Base-by-base conservation (phyloP, 179 eudicot genomes). In the Beta macrorhiza region DNA sequence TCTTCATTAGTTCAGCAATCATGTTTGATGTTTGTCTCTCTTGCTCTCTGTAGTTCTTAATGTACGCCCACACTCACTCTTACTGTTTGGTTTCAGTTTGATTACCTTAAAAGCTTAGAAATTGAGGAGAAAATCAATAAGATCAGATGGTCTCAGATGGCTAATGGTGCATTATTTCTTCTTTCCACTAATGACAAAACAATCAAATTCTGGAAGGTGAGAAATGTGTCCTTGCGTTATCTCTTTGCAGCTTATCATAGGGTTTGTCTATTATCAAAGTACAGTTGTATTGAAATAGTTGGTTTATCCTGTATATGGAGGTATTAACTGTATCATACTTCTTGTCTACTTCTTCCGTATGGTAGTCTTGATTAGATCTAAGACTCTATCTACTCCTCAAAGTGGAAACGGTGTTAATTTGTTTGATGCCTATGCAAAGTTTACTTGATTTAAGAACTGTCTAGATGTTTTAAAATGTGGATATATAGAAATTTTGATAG, bases 91-190 rank as follows among this genome's bases (percentile, higher is more conserved):
- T 59, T 81, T 79, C 94, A 93, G 97, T 93, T 89, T 86, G 97
- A 92, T 87, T 92, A 92, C 81, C 91, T 91, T 75, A 92, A 92
- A 89, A 92, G 97, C 84, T 90, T 92, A 90, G 97, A 92, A 80
- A 92, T 92, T 67, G 97, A 92, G 86, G 97, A 92, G 92, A 92
- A 92, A 79, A 92, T 92, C 84, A 92, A 92, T 85, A 92, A 92
- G 86, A 92, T 92, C 83, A 84, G 90, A 82, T 92, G 93, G 97
- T 92, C 92, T 84, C 97, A 91, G 82, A 83, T 88, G 81, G 91
- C 92, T 29, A 92, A 92, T 72, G 85, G 92, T 25, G 91, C 97
- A 79, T 78, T 91, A 78, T 92, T 92, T 83, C 97, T 92, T 82
- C 83, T 92, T 73, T 92, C 93, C 25, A 91, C 97, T 70, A 92